Conservation (phyloP, 306 rosid genomes). For the Acacia crassicarpa region DNA sequence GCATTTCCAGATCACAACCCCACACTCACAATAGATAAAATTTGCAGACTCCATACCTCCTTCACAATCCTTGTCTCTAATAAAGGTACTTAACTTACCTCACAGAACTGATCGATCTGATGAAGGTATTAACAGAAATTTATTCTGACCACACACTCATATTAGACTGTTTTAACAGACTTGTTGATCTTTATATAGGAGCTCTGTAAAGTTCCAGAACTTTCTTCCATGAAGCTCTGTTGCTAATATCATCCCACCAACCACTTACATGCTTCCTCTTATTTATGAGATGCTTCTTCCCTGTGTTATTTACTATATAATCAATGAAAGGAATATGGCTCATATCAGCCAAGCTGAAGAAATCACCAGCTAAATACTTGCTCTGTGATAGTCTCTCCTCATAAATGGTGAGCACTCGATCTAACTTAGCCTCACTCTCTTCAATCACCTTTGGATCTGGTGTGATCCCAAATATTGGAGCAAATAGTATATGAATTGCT, state of each 20-base stretch:
- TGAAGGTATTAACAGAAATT: not conserved
- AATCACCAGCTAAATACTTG: conserved; percentile 61
- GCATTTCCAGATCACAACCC: not conserved
- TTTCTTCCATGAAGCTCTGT: conserved; percentile 53
- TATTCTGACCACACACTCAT: not conserved
- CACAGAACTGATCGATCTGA: not conserved
- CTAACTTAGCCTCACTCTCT: conserved; percentile 52
- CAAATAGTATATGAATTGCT: conserved; percentile 27
- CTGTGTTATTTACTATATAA: conserved; percentile 40
- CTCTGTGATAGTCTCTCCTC: conserved; percentile 53
- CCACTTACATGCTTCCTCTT: conserved; percentile 45
- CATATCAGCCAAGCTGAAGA: conserved; percentile 55
- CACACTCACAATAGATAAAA: not conserved
- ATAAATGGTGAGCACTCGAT: conserved; percentile 49
- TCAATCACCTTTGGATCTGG: conserved; percentile 44
- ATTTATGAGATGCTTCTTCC: conserved; percentile 34
- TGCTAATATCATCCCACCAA: conserved; percentile 59
- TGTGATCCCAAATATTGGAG: not conserved
- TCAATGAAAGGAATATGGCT: conserved; percentile 49
- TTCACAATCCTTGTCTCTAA: not conserved
- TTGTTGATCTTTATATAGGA: not conserved
- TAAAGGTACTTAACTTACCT: not conserved
- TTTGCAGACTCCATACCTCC: not conserved
- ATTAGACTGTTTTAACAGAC: not conserved
- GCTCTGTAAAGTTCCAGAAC: conserved; percentile 24